phyloP scores from a whole-genome alignment of 768 basidiomycete genomes.

The Tylopilus sp. region DNA sequence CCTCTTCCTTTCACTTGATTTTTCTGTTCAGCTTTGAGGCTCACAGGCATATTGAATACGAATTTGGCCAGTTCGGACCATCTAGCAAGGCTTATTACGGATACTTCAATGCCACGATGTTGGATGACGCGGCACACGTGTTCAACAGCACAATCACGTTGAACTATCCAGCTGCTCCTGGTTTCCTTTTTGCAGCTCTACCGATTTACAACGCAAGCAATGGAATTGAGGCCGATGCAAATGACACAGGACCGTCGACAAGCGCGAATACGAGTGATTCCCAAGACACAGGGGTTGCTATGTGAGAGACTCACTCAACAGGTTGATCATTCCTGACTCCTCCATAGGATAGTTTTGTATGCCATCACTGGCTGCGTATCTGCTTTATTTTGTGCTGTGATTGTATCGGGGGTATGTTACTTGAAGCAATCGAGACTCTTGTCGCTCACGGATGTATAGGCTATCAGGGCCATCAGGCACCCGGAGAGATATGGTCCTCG shows the following conservation, averaged over 20 bases:
- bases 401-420: constrained; percentile 71
- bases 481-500: constrained; percentile 92
- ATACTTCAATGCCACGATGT: constrained; percentile 55
- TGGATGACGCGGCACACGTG: constrained; percentile 49
- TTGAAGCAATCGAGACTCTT: neutral
- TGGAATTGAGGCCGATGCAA: constrained; percentile 16
- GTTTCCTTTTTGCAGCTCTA: constrained; percentile 71
- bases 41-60: constrained; percentile 49
- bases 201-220: constrained; percentile 58
- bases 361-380: constrained; percentile 88
- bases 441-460: constrained; percentile 38
- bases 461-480: constrained; percentile 80
- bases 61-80: constrained; percentile 57
- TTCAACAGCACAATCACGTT: constrained; percentile 44
- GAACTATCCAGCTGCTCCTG: constrained; percentile 44
- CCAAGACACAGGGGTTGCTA: constrained; percentile 65
- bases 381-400: constrained; percentile 78
- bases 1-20: neutral
- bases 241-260: constrained; percentile 15
- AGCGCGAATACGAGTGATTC: constrained; percentile 8
- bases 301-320: constrained; percentile 45
- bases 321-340: constrained; percentile 7
- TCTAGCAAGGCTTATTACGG: constrained; percentile 49
- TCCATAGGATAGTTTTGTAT: constrained; percentile 70
- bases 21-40: neutral